Percentiles rank a stretch among this genome's conserved stretches.
phyloP scores from a whole-genome alignment of 495 filamentous ascomycete species.

The Astrocystis sublimbata region DNA sequence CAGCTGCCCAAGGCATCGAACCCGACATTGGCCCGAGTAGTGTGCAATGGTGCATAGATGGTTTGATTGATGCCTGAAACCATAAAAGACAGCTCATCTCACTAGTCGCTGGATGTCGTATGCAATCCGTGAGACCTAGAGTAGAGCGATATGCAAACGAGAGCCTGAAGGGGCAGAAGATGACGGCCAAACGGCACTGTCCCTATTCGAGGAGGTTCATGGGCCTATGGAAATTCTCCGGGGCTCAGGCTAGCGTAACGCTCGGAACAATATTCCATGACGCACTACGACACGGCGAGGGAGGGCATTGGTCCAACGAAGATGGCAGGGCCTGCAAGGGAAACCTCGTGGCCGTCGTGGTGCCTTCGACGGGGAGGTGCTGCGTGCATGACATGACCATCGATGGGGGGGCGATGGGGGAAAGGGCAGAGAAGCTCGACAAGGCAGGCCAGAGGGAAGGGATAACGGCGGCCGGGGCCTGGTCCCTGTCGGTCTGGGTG shows the following conservation, averaged over 20 bases:
- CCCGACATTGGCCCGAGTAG: neutral
- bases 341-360: slow-evolving; percentile 36
- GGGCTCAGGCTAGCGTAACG: neutral
- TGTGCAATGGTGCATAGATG: neutral
- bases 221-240: slow-evolving; percentile 2
- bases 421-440: too few relatives aligned
- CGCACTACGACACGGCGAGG: neutral
- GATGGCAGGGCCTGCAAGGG: slow-evolving; percentile 30
- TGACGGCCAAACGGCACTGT: neutral
- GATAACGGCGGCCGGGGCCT: too few relatives aligned
- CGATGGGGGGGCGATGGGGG: neutral
- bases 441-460: too few relatives aligned
- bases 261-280: slow-evolving; percentile 7
- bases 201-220: neutral
- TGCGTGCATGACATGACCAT: slow-evolving; percentile 35
- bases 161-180: neutral
- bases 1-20: neutral
- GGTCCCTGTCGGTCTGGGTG: slow-evolving; percentile 32
- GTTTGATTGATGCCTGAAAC: slow-evolving; percentile 13
- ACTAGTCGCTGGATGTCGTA: neutral
- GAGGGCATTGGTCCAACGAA: slow-evolving; percentile 10
- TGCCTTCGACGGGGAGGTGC: slow-evolving; percentile 29
- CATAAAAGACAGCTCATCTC: neutral
- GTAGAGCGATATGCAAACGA: neutral
- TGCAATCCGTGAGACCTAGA: slow-evolving; percentile 6